Base-by-base conservation (phyloP, 108 stramenopile species). In the Skeletonema potamos region DNA sequence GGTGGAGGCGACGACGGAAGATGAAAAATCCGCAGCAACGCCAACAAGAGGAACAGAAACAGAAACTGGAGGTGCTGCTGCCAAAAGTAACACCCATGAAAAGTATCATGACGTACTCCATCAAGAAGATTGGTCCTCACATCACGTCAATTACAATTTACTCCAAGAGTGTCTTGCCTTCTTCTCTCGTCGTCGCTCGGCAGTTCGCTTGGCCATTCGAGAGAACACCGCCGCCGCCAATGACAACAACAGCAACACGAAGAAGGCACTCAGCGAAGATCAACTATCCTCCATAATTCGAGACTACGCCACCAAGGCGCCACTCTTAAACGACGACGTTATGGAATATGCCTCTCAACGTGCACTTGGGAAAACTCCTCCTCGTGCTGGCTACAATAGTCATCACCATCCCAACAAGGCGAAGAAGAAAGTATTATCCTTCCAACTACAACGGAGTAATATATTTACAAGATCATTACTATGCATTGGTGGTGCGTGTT, bases 91-190 rank as follows among this genome's bases (percentile, higher is more conserved):
- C 11, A 6, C 5, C 8, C 9, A 34, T 24, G 39, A 37, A 20
- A 18, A 37, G 6, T 8, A 34, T 43, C 2, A 20, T 18, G 11
- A 33, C 4, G 34, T 7, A 18, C 62, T 30, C n/a, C n/a, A n/a
- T n/a, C n/a, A n/a, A n/a, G n/a, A 54, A 54, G 64, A 73, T 58
- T 73, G 72, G 72, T 57, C 63, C 17, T 26, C 36, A 3, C 71
- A 62, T 27, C 71, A 72, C 54, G 33, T 55, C 12, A 48, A 28
- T 54, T 72, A 72, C 32, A 11, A 27, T 4, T 24, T 72, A 26
- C 62, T 72, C 1, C 26, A 39, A 10, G 27, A 32, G 20, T 54
- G 61, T 18, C 33, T 72, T 18, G 54, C 44, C 17, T 72, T 60
- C 37, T 72, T 72, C 30, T 37, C 62, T 7, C 29, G 32, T 2